Percentiles rank a stretch among this genome's conserved stretches.
These are phyloP conservation scores for Tricholoma hemisulphureum DNA, from an alignment of 768 basidiomycete species.

Conservation along the genomic window DNA sequence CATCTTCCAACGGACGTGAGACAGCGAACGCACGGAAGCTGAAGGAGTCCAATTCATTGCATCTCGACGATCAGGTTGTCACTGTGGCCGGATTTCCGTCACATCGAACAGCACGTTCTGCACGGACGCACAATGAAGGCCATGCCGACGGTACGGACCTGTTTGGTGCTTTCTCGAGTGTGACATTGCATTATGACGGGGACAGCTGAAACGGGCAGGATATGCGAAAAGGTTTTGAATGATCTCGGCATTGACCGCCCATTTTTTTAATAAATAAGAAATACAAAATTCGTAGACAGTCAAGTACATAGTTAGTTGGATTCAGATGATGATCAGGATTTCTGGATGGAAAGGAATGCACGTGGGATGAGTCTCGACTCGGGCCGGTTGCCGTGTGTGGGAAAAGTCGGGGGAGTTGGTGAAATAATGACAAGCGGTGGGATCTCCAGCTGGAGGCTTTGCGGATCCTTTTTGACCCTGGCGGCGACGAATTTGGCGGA, in stretches of 20 bases:
- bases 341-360: slow-evolving; percentile 3
- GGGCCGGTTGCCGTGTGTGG: neutral
- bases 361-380: slow-evolving; percentile 2
- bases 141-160: slow-evolving; percentile 55
- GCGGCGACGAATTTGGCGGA: slow-evolving; percentile 27
- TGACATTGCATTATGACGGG: slow-evolving; percentile 84
- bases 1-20: slow-evolving; percentile 73
- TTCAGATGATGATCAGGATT: neutral
- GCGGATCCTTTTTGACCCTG: slow-evolving; percentile 30
- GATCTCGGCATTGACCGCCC: slow-evolving; percentile 8
- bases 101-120: slow-evolving; percentile 36
- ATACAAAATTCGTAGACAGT: too few relatives aligned
- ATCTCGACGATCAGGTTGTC: slow-evolving; percentile 69
- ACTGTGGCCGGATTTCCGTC: slow-evolving; percentile 30
- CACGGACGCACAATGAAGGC: slow-evolving; percentile 30
- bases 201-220: slow-evolving; percentile 51
- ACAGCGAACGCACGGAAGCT: slow-evolving; percentile 88
- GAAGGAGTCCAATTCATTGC: slow-evolving; percentile 88
- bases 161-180: slow-evolving; percentile 87
- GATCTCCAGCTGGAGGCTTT: slow-evolving; percentile 19
- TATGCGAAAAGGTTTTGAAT: too few relatives aligned
- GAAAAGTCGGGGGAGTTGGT: neutral
- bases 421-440: slow-evolving; percentile 6
- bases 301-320: too few relatives aligned
- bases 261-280: too few relatives aligned